Evolutionary conservation across 1,284 basidiomycete genomes (phyloP), one percentile per base, ranked within the genome.

Genomic region (Abortiporus biennis): DNA sequence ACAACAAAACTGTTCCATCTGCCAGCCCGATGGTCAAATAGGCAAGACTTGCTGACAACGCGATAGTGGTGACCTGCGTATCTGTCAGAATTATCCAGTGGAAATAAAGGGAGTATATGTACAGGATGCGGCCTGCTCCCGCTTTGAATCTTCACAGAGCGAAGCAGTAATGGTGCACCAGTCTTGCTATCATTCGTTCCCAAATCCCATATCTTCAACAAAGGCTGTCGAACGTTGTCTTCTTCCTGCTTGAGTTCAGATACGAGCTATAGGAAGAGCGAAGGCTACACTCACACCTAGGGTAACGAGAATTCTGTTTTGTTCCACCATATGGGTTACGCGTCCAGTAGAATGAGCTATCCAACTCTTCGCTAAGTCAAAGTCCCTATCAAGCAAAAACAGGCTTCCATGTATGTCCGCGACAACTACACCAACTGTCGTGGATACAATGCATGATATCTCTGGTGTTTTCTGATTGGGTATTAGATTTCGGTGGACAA

Each of bases 1-100:
- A 93, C 15, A 97, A 72, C 4, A 97, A 74, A 4, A 97, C 92
- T 0, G 90, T 90, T n/a, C 95, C 95, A 56, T 98, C 94, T 1
- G 85, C 92, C 8, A 98, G 75, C 6, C 92, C 95, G 31, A 97
- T 76, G 3, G 93, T 87, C 15, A 99, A 77, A 61, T 93, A 88
- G 1, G 87, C 80, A 1, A 97, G 72, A n/a, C 76, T 76, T 4
- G 79, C 67, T 0, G 93, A 89, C 20, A 94, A 68, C 0, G 93
- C 86, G 9, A 96, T 67, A 0, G 85, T 78, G 3, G 90, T 84
- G 2, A 95, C 80, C 87, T 92, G 42, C 3, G 20, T 17, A 31
- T 38, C 31, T 31, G 36, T 38, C 34, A 47, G 5, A 49, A 37
- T 35, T 8, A 12, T 27, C 15, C 12, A n/a, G n/a, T n/a, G n/a